Evolutionary conservation across 73 alveolate genomes (phyloP).

Genomic region (Uronychia setigera): DNA sequence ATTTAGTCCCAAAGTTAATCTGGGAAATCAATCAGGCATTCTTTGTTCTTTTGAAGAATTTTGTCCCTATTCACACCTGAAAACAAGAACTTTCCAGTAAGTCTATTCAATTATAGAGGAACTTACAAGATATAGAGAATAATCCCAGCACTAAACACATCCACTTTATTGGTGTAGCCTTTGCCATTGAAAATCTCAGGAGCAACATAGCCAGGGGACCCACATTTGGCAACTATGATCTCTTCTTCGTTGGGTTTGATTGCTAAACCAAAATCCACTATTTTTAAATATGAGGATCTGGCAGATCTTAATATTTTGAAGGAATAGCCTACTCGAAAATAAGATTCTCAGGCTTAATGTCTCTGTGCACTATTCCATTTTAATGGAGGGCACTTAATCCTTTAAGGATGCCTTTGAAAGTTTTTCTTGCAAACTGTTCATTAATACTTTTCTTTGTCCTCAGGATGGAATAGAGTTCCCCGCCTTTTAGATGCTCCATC

Average conservation of each 20-base stretch:
- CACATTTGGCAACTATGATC: not conserved
- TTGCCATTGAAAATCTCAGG: not conserved
- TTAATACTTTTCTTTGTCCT: not conserved
- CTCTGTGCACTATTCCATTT: constrained; percentile 41
- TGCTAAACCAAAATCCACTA: not conserved
- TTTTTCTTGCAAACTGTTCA: not conserved
- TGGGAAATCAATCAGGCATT: not conserved
- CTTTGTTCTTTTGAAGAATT: not conserved
- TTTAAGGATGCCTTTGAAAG: not conserved
- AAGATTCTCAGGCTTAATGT: constrained; percentile 51
- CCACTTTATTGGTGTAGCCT: not conserved
- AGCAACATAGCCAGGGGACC: not conserved
- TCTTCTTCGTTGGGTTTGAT: not conserved
- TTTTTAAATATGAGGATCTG: not conserved
- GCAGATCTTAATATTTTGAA: not conserved
- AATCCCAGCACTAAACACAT: not conserved
- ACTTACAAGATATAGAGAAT: not conserved
- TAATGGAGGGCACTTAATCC: constrained; percentile 4
- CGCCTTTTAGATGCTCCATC: not conserved
- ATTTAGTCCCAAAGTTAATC: not conserved
- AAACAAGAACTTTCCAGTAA: not conserved
- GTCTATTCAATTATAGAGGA: not conserved
- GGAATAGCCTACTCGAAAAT: constrained; percentile 26
- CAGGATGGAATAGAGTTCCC: not conserved
- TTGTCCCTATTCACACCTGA: not conserved